Evolutionary conservation across 2,329 filamentous ascomycete species (phyloP).

Genomic region (Pezicula rhizophila): DNA sequence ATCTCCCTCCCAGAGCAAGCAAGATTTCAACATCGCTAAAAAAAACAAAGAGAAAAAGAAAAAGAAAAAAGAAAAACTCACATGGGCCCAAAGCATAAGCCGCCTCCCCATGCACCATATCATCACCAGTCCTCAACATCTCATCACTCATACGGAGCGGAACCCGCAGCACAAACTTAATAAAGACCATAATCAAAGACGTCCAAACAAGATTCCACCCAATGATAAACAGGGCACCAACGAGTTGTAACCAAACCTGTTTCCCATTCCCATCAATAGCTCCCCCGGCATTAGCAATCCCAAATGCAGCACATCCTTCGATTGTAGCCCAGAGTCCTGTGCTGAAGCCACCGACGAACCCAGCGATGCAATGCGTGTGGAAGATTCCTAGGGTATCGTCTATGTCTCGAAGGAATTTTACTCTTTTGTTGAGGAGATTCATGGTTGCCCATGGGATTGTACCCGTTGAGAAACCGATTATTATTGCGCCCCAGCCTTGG

Average conservation of each 20-base stretch:
- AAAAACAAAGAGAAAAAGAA: too few relatives aligned
- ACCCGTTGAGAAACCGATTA: constrained; percentile 38
- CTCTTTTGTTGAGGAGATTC: constrained; percentile 39
- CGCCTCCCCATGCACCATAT: constrained; percentile 41
- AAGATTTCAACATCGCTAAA: too few relatives aligned
- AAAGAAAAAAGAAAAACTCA: background rate
- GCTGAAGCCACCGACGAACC: constrained; percentile 38
- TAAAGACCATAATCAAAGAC: constrained; percentile 41
- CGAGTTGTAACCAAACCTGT: constrained; percentile 44
- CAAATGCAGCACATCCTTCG: constrained; percentile 41
- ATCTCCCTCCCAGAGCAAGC: too few relatives aligned
- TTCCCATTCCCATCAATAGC: constrained; percentile 44
- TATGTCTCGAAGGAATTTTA: constrained; percentile 52
- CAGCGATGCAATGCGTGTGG: constrained; percentile 43
- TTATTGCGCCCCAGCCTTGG: constrained; percentile 41
- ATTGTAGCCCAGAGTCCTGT: constrained; percentile 40
- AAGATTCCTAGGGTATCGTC: constrained; percentile 47
- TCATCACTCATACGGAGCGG: constrained; percentile 42
- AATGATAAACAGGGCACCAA: constrained; percentile 41
- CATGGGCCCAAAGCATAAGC: constrained; percentile 14
- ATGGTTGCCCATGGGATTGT: constrained; percentile 42
- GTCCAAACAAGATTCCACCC: constrained; percentile 47
- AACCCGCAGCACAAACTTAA: constrained; percentile 42
- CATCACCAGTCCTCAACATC: constrained; percentile 38
- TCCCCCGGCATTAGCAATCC: constrained; percentile 37